Base-by-base conservation (phyloP, 2,329 filamentous ascomycete genomes). In the Hymenoscyphus scutula region DNA sequence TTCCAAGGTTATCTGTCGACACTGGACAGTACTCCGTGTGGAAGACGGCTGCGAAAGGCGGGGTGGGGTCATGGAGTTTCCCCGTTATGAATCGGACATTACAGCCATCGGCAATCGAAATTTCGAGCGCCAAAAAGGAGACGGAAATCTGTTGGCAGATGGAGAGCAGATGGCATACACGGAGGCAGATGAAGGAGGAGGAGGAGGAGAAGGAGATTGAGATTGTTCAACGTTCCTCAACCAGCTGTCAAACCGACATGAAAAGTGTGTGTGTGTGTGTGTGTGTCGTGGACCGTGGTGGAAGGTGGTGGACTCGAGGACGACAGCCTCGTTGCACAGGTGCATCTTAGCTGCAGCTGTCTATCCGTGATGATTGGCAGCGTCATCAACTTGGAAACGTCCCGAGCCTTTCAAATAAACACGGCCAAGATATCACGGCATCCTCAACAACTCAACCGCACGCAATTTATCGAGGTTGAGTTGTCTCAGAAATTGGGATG, bases 211-310 rank as follows among this genome's bases (percentile, higher is more conserved):
- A n/a, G n/a, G n/a, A n/a, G n/a, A n/a, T n/a, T n/a, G n/a, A 57
- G 55, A 57, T 41, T 58, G 56, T 45, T 30, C 32, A 19, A 58
- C 56, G 37, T 48, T 41, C 6, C n/a, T 34, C 56, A 37, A 58
- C 10, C 34, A 41, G 37, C 37, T 58, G 37, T 48, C 56, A 58
- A 37, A 58, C 56, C 13, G n/a, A 48, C 41, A 48, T 48, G 15
- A 48, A 8, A 19, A n/a, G 19, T 5, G 17, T n/a, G 41, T 25
- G 41, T 10, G 41, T 23, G 41, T 48, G 38, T n/a, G n/a, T 23
- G n/a, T 48, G 34, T 37, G 30, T 34, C 19, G 23, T 37, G 56
- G 56, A n/a, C n/a, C n/a, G n/a, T n/a, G n/a, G n/a, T n/a, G n/a
- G n/a, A n/a, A n/a, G n/a, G n/a, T 57, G 8, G 54, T 53, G 48